phyloP scores from a whole-genome alignment of 78 protist genomes.

The Bodo saltans region DNA sequence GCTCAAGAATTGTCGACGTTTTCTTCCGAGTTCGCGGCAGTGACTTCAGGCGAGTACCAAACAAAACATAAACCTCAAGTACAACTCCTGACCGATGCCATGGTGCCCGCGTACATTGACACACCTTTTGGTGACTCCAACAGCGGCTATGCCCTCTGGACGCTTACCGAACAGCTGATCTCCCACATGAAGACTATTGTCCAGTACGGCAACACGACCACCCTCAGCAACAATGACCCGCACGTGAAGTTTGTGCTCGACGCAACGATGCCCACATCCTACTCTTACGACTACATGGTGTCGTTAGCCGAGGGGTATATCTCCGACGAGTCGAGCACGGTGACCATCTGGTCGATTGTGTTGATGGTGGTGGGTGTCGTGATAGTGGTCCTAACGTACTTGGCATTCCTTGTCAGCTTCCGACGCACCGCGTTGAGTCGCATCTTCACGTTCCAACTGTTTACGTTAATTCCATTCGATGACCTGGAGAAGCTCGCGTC shows the following conservation, averaged over 20 bases:
- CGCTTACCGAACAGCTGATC: too few species aligned
- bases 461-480: constrained; percentile 19
- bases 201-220: too few species aligned
- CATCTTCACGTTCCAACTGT: constrained; percentile 1
- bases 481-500: background rate
- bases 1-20: too few species aligned
- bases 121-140: too few species aligned
- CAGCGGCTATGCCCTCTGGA: too few species aligned
- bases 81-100: too few species aligned
- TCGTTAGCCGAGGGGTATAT: background rate
- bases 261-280: background rate
- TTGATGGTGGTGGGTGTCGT: background rate
- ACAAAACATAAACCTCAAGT: too few species aligned
- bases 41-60: too few species aligned
- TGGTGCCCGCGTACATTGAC: too few species aligned
- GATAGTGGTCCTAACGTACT: background rate
- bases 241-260: background rate
- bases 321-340: background rate
- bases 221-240: background rate
- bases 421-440: background rate
- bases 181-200: too few species aligned
- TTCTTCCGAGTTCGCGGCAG: too few species aligned
- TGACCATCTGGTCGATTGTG: background rate
- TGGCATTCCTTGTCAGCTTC: constrained; percentile 10
- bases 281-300: background rate